Evolutionary conservation across 495 filamentous ascomycete species (phyloP).

Genomic region (Penicillium chermesinum): DNA sequence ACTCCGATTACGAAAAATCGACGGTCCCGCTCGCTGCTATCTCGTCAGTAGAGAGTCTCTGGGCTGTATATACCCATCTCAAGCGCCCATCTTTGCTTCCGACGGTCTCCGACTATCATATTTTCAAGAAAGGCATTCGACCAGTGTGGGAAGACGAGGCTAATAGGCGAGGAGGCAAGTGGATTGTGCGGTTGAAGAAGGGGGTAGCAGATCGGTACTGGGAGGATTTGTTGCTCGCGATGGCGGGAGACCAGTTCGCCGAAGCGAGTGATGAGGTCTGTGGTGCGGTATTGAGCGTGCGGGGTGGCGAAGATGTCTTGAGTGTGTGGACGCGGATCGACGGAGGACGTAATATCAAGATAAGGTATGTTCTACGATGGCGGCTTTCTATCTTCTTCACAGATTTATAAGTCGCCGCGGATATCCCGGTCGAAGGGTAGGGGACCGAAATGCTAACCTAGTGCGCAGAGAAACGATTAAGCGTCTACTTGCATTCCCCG

Average conservation of each 20-base stretch:
- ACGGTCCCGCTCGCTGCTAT: slow-evolving; percentile 79
- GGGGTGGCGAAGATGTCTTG: slow-evolving; percentile 93
- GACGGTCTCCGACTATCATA: slow-evolving; percentile 93
- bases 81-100: slow-evolving; percentile 84
- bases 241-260: slow-evolving; percentile 91
- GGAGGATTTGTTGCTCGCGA: slow-evolving; percentile 88
- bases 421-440: too few relatives aligned
- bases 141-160: slow-evolving; percentile 99
- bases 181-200: slow-evolving; percentile 94
- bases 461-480: slow-evolving; percentile 81
- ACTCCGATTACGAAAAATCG: slow-evolving; percentile 97
- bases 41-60: slow-evolving; percentile 84
- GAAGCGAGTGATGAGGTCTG: slow-evolving; percentile 94
- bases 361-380: slow-evolving; percentile 69
- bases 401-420: not conserved
- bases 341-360: slow-evolving; percentile 91
- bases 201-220: slow-evolving; percentile 95
- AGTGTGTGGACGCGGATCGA: slow-evolving; percentile 95
- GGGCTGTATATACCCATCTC: slow-evolving; percentile 83
- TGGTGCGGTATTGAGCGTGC: slow-evolving; percentile 86
- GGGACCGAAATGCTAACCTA: not conserved
- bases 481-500: slow-evolving; percentile 74
- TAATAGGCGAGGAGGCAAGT: slow-evolving; percentile 94
- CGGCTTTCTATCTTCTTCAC: not conserved
- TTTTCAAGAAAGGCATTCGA: slow-evolving; percentile 94